Evolutionary conservation across 352 stramenopile species (phyloP).

Genomic region (Phytophthora pinifolia): DNA sequence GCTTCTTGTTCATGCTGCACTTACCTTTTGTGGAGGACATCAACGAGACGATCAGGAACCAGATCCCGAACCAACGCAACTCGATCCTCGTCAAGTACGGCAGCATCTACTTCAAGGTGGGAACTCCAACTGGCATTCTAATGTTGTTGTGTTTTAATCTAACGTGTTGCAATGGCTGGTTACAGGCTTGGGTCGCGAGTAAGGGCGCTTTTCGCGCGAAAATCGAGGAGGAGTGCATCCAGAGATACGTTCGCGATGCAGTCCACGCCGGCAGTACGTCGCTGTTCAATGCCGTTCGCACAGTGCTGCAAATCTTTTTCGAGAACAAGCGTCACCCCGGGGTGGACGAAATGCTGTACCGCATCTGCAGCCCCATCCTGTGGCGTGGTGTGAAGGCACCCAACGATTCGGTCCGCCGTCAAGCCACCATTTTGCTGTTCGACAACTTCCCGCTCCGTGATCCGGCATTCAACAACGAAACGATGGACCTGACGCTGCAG

Average conservation of each 20-base stretch:
- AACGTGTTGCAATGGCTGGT: not conserved
- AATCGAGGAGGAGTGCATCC: slow-evolving; percentile 86
- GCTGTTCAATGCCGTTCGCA: slow-evolving; percentile 64
- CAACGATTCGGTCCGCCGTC: slow-evolving; percentile 81
- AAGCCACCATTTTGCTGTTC: slow-evolving; percentile 81
- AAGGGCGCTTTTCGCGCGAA: slow-evolving; percentile 52
- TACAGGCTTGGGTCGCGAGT: slow-evolving; percentile 64
- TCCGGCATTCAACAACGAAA: slow-evolving; percentile 72
- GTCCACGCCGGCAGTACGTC: slow-evolving; percentile 70
- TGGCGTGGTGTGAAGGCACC: slow-evolving; percentile 83
- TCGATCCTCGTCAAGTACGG: slow-evolving; percentile 83
- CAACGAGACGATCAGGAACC: slow-evolving; percentile 87
- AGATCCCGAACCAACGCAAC: slow-evolving; percentile 81
- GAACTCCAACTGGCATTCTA: not conserved
- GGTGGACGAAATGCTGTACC: slow-evolving; percentile 86
- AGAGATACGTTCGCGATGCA: slow-evolving; percentile 72
- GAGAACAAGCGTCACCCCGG: slow-evolving; percentile 82
- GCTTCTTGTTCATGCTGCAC: slow-evolving; percentile 87
- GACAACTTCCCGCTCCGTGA: slow-evolving; percentile 85
- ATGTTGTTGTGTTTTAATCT: not conserved
- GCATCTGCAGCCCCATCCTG: slow-evolving; percentile 80
- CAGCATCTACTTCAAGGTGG: slow-evolving; percentile 82
- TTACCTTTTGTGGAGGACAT: slow-evolving; percentile 84
- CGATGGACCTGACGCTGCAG: slow-evolving; percentile 72
- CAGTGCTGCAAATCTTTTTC: slow-evolving; percentile 83